A percentile compares a stretch with the other conserved stretches of the same genome.
Conservation (phyloP, 1,139 yeast species). For the Cylindricascospora bacillispora region DNA sequence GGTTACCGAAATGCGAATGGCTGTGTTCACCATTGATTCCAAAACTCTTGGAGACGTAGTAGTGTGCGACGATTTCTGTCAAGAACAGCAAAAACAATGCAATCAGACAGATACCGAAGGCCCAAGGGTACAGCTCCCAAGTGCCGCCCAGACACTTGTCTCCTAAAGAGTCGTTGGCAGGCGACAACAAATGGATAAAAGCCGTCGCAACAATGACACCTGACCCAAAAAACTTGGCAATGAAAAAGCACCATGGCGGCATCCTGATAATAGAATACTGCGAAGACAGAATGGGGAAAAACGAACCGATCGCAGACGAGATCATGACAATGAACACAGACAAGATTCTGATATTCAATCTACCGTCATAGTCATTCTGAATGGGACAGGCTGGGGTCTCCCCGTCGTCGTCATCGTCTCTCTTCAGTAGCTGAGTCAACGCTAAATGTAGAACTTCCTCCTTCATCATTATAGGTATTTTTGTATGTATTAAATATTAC, state of each 20-base stretch:
- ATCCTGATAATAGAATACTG: conserved; percentile 39
- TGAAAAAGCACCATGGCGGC: conserved; percentile 46
- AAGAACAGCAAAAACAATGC: conserved; percentile 40
- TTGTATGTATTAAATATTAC: too few species aligned
- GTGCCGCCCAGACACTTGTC: conserved; percentile 43
- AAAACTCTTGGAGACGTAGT: conserved; percentile 18
- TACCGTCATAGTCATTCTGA: conserved; percentile 26
- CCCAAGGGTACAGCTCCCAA: conserved; percentile 48
- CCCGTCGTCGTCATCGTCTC: conserved; percentile 1
- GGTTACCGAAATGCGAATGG: background rate
- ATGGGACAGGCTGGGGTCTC: conserved; percentile 9
- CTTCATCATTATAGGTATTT: conserved; percentile 3
- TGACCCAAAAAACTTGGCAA: conserved; percentile 76
- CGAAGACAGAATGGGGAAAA: conserved; percentile 48
- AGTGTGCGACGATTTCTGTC: conserved; percentile 44
- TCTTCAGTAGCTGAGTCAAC: background rate
- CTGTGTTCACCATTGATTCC: background rate
- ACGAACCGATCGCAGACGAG: conserved; percentile 45
- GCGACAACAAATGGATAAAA: conserved; percentile 67
- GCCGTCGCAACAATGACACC: conserved; percentile 90
- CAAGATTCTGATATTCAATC: conserved; percentile 42
- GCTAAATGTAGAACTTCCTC: conserved; percentile 3
- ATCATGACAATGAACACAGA: conserved; percentile 46
- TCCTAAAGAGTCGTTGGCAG: conserved; percentile 49
- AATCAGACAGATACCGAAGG: conserved; percentile 49